Percentiles rank a stretch among this genome's conserved stretches.
phyloP scores from a whole-genome alignment of 1,139 yeast species.

The Debaryomyces coudertii region DNA sequence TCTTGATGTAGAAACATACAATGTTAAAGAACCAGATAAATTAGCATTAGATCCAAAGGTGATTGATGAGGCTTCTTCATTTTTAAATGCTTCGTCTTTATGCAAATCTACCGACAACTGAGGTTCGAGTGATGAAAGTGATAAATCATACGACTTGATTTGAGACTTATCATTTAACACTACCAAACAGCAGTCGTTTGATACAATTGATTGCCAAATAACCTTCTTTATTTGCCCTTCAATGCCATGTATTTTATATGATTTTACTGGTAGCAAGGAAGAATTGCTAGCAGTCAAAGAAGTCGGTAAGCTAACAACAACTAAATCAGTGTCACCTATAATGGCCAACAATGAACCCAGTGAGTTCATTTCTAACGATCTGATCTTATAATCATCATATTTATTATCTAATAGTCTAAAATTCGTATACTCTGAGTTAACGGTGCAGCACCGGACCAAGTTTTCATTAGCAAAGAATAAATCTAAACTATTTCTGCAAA shows the following conservation, averaged over 20 bases:
- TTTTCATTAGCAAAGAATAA: slow-evolving; percentile 35
- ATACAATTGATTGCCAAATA: slow-evolving; percentile 37
- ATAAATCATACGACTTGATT: slow-evolving; percentile 34
- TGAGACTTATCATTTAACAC: slow-evolving; percentile 30
- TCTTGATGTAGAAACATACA: slow-evolving; percentile 33
- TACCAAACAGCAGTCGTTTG: slow-evolving; percentile 34
- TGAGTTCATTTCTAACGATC: slow-evolving; percentile 30
- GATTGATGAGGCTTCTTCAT: slow-evolving; percentile 32
- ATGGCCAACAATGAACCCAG: slow-evolving; percentile 38
- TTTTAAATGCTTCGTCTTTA: slow-evolving; percentile 16
- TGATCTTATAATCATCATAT: slow-evolving; percentile 22
- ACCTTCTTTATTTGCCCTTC: slow-evolving; percentile 27
- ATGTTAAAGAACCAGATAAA: slow-evolving; percentile 38
- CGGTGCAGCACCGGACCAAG: slow-evolving; percentile 32
- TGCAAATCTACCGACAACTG: slow-evolving; percentile 26
- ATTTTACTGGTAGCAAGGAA: slow-evolving; percentile 17
- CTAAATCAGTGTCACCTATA: slow-evolving; percentile 31
- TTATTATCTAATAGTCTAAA: slow-evolving; percentile 23
- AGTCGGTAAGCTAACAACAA: slow-evolving; percentile 30
- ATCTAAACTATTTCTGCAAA: slow-evolving; percentile 28
- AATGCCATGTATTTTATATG: slow-evolving; percentile 21
- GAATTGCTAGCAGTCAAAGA: slow-evolving; percentile 13
- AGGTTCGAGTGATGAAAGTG: slow-evolving; percentile 29
- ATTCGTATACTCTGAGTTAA: slow-evolving; percentile 25
- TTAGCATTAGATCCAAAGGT: slow-evolving; percentile 37